Evolutionary conservation across 306 rosid species (phyloP), one percentile per base, ranked within the genome.

Genomic region (Gastrolobium bilobum): DNA sequence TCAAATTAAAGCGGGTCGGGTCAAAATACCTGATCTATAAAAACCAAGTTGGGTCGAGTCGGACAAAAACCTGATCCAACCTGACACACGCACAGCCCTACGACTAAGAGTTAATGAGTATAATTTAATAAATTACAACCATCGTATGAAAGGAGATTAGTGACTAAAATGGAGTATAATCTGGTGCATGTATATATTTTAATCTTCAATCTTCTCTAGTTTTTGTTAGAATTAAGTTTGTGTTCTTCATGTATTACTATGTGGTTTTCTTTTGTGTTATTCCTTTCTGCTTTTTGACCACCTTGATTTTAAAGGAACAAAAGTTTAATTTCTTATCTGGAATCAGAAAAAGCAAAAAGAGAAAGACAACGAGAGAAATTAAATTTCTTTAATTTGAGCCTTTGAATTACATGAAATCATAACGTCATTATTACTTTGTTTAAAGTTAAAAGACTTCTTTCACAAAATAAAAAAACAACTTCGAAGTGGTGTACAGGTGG

Each of bases 391-490:
- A n/a, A n/a, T n/a, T n/a, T 50, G 72, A 71, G 43, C 46, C 73
- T 50, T 71, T 68, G 71, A 37, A n/a, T 71, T 60, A 37, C 71
- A 68, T 14, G 53, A 69, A 71, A 71, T 71, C 65, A 61, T 79
- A 71, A 71, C 71, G 83, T 5, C 48, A 63, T 81, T 37, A 74
- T 81, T 37, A 29, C 84, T 80, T 53, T 72, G 62, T 33, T 72
- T 53, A 73, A 79, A 79, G 82, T n/a, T 58, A 69, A 61, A 79
- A 1, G 72, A 20, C 61, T 43, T 80, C 37, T 78, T 34, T 52
- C 70, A 78, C 59, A 47, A 47, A 46, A 60, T 39, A 70, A 15
- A 33, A 69, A 70, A 20, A 20, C 0, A 20, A 20, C 61, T 43
- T 80, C 37, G 20, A 52, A 63, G 79, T 72, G 74, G 60, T 80